These are phyloP conservation scores for Metarhizium album DNA, from an alignment of 2,329 filamentous ascomycete species.

Conservation along the genomic window DNA sequence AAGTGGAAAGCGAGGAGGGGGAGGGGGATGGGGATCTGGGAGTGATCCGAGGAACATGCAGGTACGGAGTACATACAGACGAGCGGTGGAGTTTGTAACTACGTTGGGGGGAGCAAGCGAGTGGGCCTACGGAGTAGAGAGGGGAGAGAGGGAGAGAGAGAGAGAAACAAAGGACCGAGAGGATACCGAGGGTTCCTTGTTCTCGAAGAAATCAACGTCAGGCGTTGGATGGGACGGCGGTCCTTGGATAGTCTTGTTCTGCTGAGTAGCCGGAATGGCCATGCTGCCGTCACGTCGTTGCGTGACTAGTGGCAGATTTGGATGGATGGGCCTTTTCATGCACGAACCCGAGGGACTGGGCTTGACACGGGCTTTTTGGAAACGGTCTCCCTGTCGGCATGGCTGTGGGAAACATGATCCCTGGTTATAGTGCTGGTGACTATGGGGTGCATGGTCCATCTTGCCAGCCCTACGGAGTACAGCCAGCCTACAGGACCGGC, in stretches of 20 bases:
- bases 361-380: not conserved
- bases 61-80: not conserved
- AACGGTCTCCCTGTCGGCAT: not conserved
- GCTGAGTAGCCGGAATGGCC: too few relatives aligned
- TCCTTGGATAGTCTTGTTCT: too few relatives aligned
- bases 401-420: not conserved
- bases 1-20: too few relatives aligned
- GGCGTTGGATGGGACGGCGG: too few relatives aligned
- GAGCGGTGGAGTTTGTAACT: not conserved
- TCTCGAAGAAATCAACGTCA: too few relatives aligned
- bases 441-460: not conserved
- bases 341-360: too few relatives aligned
- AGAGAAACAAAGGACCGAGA: too few relatives aligned
- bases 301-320: too few relatives aligned
- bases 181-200: too few relatives aligned
- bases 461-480: not conserved
- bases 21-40: not conserved
- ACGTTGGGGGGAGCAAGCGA: not conserved
- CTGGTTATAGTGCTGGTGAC: too few relatives aligned
- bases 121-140: not conserved
- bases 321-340: too few relatives aligned
- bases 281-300: too few relatives aligned
- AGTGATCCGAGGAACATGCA: not conserved
- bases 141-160: not conserved
- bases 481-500: not conserved